These are phyloP conservation scores for Thymus quinquecostatus DNA, from an alignment of 257 asterid species.

Conservation along the genomic window DNA sequence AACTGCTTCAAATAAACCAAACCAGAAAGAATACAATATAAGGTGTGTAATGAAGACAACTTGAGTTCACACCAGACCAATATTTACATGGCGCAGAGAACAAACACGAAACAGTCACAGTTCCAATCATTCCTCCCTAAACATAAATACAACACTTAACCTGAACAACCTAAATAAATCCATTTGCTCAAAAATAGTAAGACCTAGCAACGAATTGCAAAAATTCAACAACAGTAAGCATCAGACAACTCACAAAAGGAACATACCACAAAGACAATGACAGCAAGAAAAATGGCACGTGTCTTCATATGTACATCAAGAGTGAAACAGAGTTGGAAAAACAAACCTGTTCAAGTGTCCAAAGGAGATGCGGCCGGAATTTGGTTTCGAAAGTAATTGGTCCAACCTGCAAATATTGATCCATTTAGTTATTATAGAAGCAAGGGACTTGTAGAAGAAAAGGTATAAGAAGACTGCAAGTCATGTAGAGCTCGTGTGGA, in stretches of 20 bases:
- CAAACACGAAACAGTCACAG: slow-evolving; percentile 6
- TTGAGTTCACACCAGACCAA: neutral
- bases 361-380: slow-evolving; percentile 79
- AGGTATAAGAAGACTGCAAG: slow-evolving; percentile 6
- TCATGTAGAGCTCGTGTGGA: slow-evolving; percentile 6
- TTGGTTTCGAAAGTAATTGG: slow-evolving; percentile 75
- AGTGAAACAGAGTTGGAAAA: slow-evolving; percentile 11
- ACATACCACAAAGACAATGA: neutral
- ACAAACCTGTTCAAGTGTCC: slow-evolving; percentile 90
- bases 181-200: slow-evolving; percentile 2
- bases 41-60: slow-evolving; percentile 8
- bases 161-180: slow-evolving; percentile 5
- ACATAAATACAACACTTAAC: neutral
- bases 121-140: slow-evolving; percentile 10
- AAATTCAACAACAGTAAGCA: slow-evolving; percentile 6
- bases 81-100: neutral
- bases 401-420: slow-evolving; percentile 70
- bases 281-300: neutral
- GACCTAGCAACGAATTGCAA: slow-evolving; percentile 1
- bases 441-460: slow-evolving; percentile 10
- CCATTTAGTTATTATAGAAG: slow-evolving; percentile 22
- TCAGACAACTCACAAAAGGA: neutral
- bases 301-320: slow-evolving; percentile 5
- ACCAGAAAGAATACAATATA: neutral
- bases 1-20: neutral